Base-by-base conservation (phyloP, 352 stramenopile species). In the Globisporangium canariense region DNA sequence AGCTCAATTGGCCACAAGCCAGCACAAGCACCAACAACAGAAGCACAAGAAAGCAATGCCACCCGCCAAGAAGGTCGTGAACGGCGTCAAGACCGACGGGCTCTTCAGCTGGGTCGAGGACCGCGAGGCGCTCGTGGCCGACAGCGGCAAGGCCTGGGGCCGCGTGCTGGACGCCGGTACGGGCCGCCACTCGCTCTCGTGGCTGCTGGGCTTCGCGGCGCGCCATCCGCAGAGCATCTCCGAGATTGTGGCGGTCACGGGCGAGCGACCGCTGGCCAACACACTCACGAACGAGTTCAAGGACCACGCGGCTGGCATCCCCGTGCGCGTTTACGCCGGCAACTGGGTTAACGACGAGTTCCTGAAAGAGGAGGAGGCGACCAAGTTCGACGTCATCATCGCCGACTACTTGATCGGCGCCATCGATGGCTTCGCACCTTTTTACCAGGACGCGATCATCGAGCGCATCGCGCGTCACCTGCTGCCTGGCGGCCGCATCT, bases 371-470 rank as follows among this genome's bases (percentile, higher is more conserved):
- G 74, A 88, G 64, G 70, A 76, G 30, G 67, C 81, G 62, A 58
- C 71, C 52, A 59, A 64, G 45, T 94, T 93, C 67, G 86, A 96
- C 64, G 84, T 92, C 54, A 78, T 96, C 65, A 76, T 96, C 50
- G 86, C 86, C 83, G 93, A 98, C 70, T 98, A 98, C 70, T 74
- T 98, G 4, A 79, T 98, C 28, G 93, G 93, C 52, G 90, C 93
- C 11, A 93, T 98, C 59, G 93, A 97, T 66, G 93, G 91, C 20
- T 97, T 97, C 71, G 84, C 79, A 38, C 91, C 93, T 0, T 98
- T 96, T 69, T 93, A 86, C 64, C 60, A 76, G 74, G 79, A 88
- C 60, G 69, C 81, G 47, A 76, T 88, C 49, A 80, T 74, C 59
- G 64, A 67, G 22, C 79, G 92, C 58, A 75, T 98, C n/a, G 65